Evolutionary conservation across 768 basidiomycete species (phyloP).

Genomic region (Mycena metata): DNA sequence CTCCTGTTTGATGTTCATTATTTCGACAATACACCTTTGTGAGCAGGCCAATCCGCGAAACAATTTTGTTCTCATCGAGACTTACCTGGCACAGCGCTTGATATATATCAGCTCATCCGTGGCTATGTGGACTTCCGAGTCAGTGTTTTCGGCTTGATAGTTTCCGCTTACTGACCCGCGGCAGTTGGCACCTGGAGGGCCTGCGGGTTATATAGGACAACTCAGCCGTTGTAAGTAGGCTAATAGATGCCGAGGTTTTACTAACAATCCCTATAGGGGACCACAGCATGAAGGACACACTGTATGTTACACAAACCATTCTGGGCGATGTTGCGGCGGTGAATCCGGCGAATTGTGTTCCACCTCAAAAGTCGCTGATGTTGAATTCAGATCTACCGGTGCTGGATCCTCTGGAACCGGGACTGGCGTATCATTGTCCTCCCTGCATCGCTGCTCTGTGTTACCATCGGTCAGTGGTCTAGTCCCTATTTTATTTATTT

Average conservation of each 20-base stretch:
- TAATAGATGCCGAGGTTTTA: not conserved
- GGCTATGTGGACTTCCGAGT: no score
- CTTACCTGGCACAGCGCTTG: no score
- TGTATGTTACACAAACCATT: no score
- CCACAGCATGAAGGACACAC: slow-evolving; percentile 38
- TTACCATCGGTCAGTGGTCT: no score
- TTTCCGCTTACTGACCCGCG: no score
- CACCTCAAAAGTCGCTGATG: no score
- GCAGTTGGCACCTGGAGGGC: slow-evolving; percentile 32
- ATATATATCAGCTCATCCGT: no score
- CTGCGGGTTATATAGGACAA: slow-evolving; percentile 34
- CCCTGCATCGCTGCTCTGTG: slow-evolving; percentile 18
- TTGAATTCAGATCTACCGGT: slow-evolving; percentile 39
- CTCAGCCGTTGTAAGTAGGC: slow-evolving; percentile 27
- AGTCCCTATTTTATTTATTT: no score
- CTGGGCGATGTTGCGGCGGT: no score
- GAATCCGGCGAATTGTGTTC: no score
- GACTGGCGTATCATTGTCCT: slow-evolving; percentile 33
- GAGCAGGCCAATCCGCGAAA: not conserved
- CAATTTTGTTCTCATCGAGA: no score
- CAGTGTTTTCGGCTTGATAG: no score
- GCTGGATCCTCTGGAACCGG: slow-evolving; percentile 39
- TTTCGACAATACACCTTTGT: slow-evolving; percentile 37
- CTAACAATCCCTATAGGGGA: slow-evolving; percentile 35
- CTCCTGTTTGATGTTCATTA: slow-evolving; percentile 38